These are phyloP conservation scores for Isabelozyma pseudorhagii DNA, from an alignment of 805 yeast species.

Conservation along the genomic window DNA sequence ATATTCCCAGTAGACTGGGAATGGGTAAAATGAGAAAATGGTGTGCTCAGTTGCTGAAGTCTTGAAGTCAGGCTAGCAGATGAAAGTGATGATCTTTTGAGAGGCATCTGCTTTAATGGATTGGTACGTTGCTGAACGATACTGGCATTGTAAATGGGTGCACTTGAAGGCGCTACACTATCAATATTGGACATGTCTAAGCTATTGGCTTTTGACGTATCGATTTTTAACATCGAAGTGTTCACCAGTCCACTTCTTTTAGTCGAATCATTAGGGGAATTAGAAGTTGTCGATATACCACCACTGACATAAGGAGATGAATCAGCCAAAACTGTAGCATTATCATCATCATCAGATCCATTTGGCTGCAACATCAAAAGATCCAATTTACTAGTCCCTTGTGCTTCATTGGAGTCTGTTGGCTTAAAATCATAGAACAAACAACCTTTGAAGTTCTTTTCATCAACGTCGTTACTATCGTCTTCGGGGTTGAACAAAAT, in stretches of 20 bases:
- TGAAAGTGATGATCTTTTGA: background rate
- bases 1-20: constrained; percentile 15
- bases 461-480: constrained; percentile 2
- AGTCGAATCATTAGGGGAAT: constrained; percentile 8
- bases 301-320: constrained; percentile 30
- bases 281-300: background rate
- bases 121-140: constrained; percentile 12
- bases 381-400: constrained; percentile 8
- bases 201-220: constrained; percentile 10
- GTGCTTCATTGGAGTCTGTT: constrained; percentile 1
- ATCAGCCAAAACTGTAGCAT: constrained; percentile 39
- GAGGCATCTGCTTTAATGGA: background rate
- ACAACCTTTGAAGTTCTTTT: constrained; percentile 13
- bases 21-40: constrained; percentile 1
- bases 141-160: constrained; percentile 33
- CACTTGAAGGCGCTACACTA: constrained; percentile 26
- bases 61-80: background rate
- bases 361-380: constrained; percentile 5
- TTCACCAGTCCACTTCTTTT: background rate
- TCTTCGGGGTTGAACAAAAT: constrained; percentile 18
- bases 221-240: constrained; percentile 11
- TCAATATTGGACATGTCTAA: background rate
- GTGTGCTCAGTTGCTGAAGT: background rate
- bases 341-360: constrained; percentile 21
- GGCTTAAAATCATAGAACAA: constrained; percentile 21